phyloP scores from a whole-genome alignment of 345 rosid genomes.

The Ceriops decandra region DNA sequence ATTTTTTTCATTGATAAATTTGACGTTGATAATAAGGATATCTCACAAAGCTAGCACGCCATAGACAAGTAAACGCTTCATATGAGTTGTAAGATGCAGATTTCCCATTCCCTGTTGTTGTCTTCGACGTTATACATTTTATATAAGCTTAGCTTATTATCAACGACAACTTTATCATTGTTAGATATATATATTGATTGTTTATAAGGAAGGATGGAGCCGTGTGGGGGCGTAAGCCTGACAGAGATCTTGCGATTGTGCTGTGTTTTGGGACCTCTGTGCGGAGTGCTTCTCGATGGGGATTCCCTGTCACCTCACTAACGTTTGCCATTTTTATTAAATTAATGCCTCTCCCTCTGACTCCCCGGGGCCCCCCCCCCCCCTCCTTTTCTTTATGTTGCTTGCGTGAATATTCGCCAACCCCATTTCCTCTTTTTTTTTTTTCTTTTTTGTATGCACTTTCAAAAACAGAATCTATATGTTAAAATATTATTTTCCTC shows the following conservation, averaged over 20 bases:
- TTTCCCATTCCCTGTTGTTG: neutral
- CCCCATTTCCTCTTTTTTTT: too few relatives aligned
- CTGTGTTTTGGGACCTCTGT: conserved; percentile 21
- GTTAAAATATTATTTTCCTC: too few relatives aligned
- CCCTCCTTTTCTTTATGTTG: neutral
- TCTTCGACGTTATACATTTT: neutral
- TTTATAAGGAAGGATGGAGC: conserved; percentile 1
- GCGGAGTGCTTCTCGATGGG: conserved; percentile 29
- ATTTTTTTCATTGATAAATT: too few relatives aligned
- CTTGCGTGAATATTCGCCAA: too few relatives aligned
- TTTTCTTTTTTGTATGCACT: too few relatives aligned
- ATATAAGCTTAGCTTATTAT: neutral
- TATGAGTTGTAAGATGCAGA: conserved; percentile 5
- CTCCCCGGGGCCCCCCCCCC: too few relatives aligned
- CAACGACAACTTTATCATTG: neutral
- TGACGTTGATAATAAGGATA: too few relatives aligned
- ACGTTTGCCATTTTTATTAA: neutral
- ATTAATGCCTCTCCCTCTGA: neutral
- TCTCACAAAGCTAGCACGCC: too few relatives aligned
- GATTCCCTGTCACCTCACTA: conserved; percentile 30
- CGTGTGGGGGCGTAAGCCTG: conserved; percentile 24
- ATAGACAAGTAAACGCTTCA: too few relatives aligned
- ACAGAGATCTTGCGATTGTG: conserved; percentile 38
- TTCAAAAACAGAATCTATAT: too few relatives aligned
- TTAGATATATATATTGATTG: neutral